Conservation (phyloP, 2,329 filamentous ascomycete genomes). For the Karstenula rhodostoma region DNA sequence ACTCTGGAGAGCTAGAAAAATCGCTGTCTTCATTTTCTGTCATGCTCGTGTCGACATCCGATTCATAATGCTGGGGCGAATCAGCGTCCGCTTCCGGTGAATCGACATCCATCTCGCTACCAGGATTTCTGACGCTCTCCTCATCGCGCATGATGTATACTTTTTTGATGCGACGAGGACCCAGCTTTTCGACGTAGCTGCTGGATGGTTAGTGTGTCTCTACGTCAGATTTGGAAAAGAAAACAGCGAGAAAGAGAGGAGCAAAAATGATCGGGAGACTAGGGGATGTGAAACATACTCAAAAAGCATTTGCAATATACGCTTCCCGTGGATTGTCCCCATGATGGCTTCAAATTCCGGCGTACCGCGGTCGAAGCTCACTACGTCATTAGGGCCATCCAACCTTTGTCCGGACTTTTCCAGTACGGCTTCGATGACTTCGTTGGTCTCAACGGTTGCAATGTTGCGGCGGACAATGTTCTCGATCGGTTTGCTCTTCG, state of each 20-base stretch:
- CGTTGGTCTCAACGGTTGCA: conserved; percentile 4
- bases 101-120: not conserved
- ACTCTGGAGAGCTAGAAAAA: not conserved
- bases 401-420: not conserved
- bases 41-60: not conserved
- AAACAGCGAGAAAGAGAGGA: not conserved
- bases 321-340: conserved; percentile 11
- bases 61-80: not conserved
- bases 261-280: not conserved
- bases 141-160: conserved; percentile 1
- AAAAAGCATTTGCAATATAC: conserved; percentile 3
- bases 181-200: not conserved
- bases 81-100: not conserved
- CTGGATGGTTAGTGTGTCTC: not conserved
- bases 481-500: not conserved
- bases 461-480: conserved; percentile 6
- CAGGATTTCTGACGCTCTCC: not conserved
- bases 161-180: conserved; percentile 2
- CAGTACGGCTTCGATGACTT: conserved; percentile 4
- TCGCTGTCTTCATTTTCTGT: conserved; percentile 1
- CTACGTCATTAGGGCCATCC: not conserved
- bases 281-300: conserved; percentile 8
- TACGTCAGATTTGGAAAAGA: not conserved
- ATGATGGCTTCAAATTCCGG: conserved; percentile 11
- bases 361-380: not conserved